Conservation (phyloP, 345 rosid genomes). For the Tarenaya hassleriana region DNA sequence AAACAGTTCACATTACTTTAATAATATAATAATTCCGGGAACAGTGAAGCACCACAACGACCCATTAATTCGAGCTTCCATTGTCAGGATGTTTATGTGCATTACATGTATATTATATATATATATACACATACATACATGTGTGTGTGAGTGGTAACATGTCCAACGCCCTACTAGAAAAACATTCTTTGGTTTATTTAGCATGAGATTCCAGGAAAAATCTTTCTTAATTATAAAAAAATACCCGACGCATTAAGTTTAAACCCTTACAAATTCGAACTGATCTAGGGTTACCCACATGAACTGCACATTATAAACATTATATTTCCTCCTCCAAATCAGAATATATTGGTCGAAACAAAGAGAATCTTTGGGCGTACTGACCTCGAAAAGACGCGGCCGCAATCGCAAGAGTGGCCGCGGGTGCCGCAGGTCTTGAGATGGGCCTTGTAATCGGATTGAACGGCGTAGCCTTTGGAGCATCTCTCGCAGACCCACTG, state of each 20-base stretch:
- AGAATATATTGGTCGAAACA: neutral
- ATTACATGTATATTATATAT: neutral
- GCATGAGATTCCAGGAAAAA: conserved; percentile 2
- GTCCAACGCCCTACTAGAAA: conserved; percentile 2
- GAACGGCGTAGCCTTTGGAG: conserved; percentile 94
- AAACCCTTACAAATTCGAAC: neutral
- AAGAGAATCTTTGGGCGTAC: neutral
- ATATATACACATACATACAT: neutral
- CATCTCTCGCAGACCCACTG: conserved; percentile 95
- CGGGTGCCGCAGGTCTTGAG: conserved; percentile 96
- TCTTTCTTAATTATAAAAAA: conserved; percentile 1
- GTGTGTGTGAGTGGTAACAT: conserved; percentile 1
- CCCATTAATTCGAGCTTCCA: conserved; percentile 11
- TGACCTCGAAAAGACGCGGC: conserved; percentile 95
- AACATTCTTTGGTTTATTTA: conserved; percentile 14
- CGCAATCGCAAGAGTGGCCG: conserved; percentile 97
- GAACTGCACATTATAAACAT: neutral
- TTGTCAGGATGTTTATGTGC: conserved; percentile 12
- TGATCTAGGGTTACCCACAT: conserved; percentile 14
- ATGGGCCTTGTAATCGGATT: conserved; percentile 93
- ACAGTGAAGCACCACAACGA: conserved; percentile 1
- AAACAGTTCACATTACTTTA: neutral
- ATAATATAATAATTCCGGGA: neutral
- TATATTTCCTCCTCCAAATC: neutral
- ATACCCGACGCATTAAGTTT: neutral